Base-by-base conservation (phyloP, 805 yeast genomes). In the Hanseniaspora hatyaiensis region DNA sequence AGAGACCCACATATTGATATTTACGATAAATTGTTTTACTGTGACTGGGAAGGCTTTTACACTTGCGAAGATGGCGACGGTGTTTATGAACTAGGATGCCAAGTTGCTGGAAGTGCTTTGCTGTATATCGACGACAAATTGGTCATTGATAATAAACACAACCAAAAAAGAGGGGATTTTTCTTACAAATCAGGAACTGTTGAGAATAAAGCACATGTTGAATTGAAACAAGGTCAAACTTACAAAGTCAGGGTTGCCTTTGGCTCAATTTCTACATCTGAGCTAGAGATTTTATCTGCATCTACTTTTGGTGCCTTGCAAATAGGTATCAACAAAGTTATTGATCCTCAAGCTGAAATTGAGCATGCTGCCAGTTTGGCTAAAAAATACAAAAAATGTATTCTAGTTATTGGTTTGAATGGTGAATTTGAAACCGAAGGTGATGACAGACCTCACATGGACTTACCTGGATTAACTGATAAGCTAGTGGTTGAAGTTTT, bases 401-500 rank as follows among this genome's bases (percentile, higher is more conserved):
- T 77, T 16, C 53, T 77, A 39, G 58, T 66, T 46, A 62, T 72
- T 46, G 82, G 82, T 31, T 63, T 74, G 50, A 68, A 71, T 52
- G 60, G 61, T 24, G 80, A 74, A 32, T 76, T 74, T 71, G 82
- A 77, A 57, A 62, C 73, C 20, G 82, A 77, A 58, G 79, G 81
- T 33, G 69, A 64, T 52, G 82, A 77, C 57, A 64, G 82, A 54
- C 55, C 58, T 3, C 51, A 64, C 54, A 64, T 77, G 73, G 67
- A 67, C 37, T 62, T 75, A 20, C 82, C 82, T 18, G 69, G 71
- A 8, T 52, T 55, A 39, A 69, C 71, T 26, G 66, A 71, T 47
- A 64, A 67, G 36, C 64, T 77, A 50, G 65, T 76, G 22, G 59
- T 55, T 18, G 72, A 65, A 6, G 67, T 77, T 9, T 48, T 64